Evolutionary conservation across 768 basidiomycete species (phyloP).

Genomic region (Pholiota molesta): DNA sequence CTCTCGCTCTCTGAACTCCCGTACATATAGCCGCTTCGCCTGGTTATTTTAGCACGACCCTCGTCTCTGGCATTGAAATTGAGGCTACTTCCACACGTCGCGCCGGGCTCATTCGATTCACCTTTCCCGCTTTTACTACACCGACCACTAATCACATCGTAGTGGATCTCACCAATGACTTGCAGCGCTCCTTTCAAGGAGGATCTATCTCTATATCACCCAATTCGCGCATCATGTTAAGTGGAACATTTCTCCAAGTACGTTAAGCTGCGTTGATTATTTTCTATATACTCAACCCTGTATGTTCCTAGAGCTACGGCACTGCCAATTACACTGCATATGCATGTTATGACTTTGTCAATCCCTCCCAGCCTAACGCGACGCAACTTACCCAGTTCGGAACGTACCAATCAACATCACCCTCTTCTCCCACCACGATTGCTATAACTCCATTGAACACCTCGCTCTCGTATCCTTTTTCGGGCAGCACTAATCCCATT

Average conservation of each 20-base stretch:
- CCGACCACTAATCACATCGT: constrained; percentile 51
- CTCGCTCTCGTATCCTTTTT: constrained; percentile 40
- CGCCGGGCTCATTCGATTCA: constrained; percentile 62
- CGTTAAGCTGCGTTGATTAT: background rate
- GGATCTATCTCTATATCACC: constrained; percentile 38
- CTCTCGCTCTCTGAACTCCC: background rate
- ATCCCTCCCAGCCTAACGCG: constrained; percentile 23
- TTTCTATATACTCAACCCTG: background rate
- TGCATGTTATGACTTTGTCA: constrained; percentile 50
- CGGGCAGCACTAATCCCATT: constrained; percentile 36
- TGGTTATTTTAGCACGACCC: constrained; percentile 52
- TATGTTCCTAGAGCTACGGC: constrained; percentile 44
- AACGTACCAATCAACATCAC: constrained; percentile 41
- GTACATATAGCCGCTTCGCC: constrained; percentile 41
- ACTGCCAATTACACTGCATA: constrained; percentile 50
- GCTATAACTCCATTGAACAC: constrained; percentile 35
- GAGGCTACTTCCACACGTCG: constrained; percentile 65
- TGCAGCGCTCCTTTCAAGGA: constrained; percentile 51
- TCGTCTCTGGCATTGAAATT: constrained; percentile 48
- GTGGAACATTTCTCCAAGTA: constrained; percentile 50
- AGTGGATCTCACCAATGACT: constrained; percentile 46
- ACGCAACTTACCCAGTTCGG: constrained; percentile 34
- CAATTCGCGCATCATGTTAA: constrained; percentile 38
- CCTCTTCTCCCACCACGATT: constrained; percentile 35
- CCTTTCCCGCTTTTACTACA: constrained; percentile 42